Base-by-base conservation (phyloP, 805 yeast genomes). In the Wickerhamiella spandovensis region DNA sequence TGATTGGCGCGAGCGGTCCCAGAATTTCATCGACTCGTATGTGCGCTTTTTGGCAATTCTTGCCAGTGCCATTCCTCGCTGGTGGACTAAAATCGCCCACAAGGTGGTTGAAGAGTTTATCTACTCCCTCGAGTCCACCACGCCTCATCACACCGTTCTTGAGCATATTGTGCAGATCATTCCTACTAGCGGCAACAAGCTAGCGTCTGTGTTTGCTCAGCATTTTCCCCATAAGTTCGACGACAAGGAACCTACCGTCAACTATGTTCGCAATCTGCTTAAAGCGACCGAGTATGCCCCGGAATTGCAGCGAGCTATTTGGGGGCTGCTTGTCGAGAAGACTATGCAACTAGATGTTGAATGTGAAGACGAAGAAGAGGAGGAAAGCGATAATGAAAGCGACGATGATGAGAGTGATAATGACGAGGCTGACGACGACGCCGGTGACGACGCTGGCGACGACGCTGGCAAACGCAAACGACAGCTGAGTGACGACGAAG, bases 271-370 rank as follows among this genome's bases (percentile, higher is more conserved):
- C 23, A 88, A 90, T 62, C 62, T 85, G 46, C 67, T 89, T 48
- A 61, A 62, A 23, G 63, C 85, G 24, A 68, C 79, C 35, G 71
- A 72, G 9, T 89, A 90, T 64, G 84, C 92, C 55, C 77, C 79
- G 3, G 96, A 88, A 57, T 68, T 88, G 55, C 79, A 81, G 57
- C 75, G 75, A 55, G 78, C 78, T 45, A 72, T 85, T 6, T 89
- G 97, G 96, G 81, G 83, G 21, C 65, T 85, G 51, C 72, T 89
- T 15, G 70, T 88, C 39, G 95, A 90, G 64, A 77, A 80, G 54
- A 75, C 84, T 50, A 86, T 92, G 52, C 84, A 85, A 56, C 71
- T 92, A 45, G 98, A 90, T 66, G 96, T 89, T 5, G 97, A 88
- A 64, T 71, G 89, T 51, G 95, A 87, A 60, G 87, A 85, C 61